Conservation (phyloP, 1,284 basidiomycete genomes). For the Puccinia brachypodii region DNA sequence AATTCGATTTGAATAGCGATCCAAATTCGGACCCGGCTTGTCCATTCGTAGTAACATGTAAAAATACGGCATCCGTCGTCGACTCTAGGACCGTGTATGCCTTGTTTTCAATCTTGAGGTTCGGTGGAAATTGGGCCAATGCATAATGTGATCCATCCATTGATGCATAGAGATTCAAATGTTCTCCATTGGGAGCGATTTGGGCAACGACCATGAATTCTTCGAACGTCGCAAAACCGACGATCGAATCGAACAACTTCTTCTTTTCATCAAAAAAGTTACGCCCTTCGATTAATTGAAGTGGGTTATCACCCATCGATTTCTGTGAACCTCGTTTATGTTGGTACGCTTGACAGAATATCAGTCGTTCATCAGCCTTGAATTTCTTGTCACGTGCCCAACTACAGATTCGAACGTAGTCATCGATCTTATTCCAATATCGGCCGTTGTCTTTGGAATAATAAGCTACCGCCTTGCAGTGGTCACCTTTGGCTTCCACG, state of each 20-base stretch:
- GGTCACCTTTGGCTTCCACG: constrained; percentile 57
- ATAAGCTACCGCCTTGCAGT: constrained; percentile 71
- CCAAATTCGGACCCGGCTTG: constrained; percentile 77
- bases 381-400: constrained; percentile 81
- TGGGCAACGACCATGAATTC: constrained; percentile 93
- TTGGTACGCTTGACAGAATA: constrained; percentile 85
- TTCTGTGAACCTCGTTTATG: constrained; percentile 79
- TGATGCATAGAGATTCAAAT: constrained; percentile 83
- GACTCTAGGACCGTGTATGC: constrained; percentile 95
- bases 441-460: constrained; percentile 77
- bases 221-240: constrained; percentile 94
- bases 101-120: constrained; percentile 83
- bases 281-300: constrained; percentile 76
- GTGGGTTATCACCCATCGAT: constrained; percentile 65
- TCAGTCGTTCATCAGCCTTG: constrained; percentile 76
- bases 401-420: constrained; percentile 85
- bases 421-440: constrained; percentile 73
- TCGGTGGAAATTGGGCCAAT: constrained; percentile 81
- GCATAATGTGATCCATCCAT: constrained; percentile 83
- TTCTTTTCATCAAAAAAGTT: constrained; percentile 72
- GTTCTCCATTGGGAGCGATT: constrained; percentile 61
- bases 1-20: constrained; percentile 88
- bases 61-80: constrained; percentile 84
- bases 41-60: constrained; percentile 90
- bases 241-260: constrained; percentile 78